Base-by-base conservation (phyloP, 768 basidiomycete species). In the Terana coerulea region DNA sequence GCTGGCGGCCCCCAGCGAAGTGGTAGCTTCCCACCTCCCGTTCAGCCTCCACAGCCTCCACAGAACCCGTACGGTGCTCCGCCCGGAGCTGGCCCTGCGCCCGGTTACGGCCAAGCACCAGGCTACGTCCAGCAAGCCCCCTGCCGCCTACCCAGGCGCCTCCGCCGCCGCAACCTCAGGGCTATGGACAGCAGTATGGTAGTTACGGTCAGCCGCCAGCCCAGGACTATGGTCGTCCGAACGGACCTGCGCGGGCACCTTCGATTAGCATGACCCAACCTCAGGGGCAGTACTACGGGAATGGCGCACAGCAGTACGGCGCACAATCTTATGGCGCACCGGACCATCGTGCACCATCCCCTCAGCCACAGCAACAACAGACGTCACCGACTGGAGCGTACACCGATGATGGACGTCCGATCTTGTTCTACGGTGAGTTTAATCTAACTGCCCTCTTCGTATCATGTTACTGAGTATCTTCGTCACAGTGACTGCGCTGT, bases 351-450 rank as follows among this genome's bases (percentile, higher is more conserved):
- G 26, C 43, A 10, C 51, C 55, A n/a, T 30, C 66, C n/a, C 63
- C 66, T 3, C 67, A 63, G 8, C 66, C 62, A 1, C 17, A 19
- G 22, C 17, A 40, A 30, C n/a, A 61, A 67, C 21, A 22, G 33
- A 54, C 57, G 30, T 63, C 78, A 10, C 81, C 83, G n/a, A 87
- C 86, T 4, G 84, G 82, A 0, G 83, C 91, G 60, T 84, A 83
- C 40, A 90, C 87, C 6, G 91, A 95, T 47, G 86, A 87, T 35
- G 94, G 94, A 0, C 75, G 79, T 33, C 81, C 81, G 1, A 87
- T 98, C 28, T 62, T 94, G 61, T 95, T 97, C 72, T 95, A 91
- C 60, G 91, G 93, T 92, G 55, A 58, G 88, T 53, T 24, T 29
- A 12, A 7, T 34, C 14, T 34, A 2, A 21, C 33, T 35, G 3